Percentiles rank a stretch among this genome's conserved stretches.
phyloP scores from a whole-genome alignment of 2,329 filamentous ascomycete genomes.

The Colletotrichum magnum region DNA sequence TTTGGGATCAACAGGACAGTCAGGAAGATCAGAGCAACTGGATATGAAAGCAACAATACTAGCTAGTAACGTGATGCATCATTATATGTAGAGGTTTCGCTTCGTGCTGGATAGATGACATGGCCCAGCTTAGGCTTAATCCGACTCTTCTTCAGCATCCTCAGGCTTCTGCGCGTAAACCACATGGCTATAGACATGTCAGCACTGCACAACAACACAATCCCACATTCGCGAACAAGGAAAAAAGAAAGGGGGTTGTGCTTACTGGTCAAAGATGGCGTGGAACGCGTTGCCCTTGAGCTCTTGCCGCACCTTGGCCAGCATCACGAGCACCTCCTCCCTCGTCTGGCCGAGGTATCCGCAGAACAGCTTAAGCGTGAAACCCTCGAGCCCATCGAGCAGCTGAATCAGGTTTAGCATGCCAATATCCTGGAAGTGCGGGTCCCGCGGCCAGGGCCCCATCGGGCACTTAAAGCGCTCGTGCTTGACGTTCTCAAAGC shows the following conservation, averaged over 20 bases:
- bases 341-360: slow-evolving; percentile 47
- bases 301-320: not conserved
- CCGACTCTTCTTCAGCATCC: not conserved
- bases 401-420: slow-evolving; percentile 35
- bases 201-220: not conserved
- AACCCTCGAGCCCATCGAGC: slow-evolving; percentile 43
- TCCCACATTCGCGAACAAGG: no score
- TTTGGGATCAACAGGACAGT: no score
- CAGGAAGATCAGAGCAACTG: no score
- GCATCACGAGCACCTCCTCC: slow-evolving; percentile 43
- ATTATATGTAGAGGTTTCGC: not conserved
- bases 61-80: no score
- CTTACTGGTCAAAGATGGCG: not conserved
- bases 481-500: slow-evolving; percentile 53
- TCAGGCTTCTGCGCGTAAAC: not conserved
- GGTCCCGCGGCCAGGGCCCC: slow-evolving; percentile 2
- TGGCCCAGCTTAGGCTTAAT: not conserved
- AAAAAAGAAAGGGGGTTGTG: no score
- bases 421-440: slow-evolving; percentile 50
- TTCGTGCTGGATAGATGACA: not conserved
- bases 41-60: no score
- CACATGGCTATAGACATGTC: not conserved
- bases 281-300: not conserved
- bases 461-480: slow-evolving; percentile 48
- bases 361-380: slow-evolving; percentile 47